These are phyloP conservation scores for Tricholoma sp. DNA, from an alignment of 768 basidiomycete species.

Conservation along the genomic window DNA sequence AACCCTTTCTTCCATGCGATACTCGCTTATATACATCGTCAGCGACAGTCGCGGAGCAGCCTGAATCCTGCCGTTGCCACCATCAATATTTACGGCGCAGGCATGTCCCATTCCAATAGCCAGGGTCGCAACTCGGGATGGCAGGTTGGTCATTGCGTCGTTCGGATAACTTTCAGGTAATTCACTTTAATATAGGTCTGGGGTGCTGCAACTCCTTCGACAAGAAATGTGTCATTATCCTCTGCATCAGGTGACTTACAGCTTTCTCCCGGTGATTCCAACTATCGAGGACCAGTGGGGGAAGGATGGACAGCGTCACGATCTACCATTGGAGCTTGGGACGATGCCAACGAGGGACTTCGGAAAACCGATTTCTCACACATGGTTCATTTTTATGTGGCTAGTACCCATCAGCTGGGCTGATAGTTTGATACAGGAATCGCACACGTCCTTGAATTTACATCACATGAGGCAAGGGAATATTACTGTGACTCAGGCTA, in stretches of 20 bases:
- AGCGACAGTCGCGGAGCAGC: conserved; percentile 43
- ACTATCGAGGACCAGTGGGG: conserved; percentile 40
- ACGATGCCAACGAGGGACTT: conserved; percentile 44
- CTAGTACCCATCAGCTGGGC: conserved; percentile 9
- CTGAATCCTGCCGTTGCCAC: conserved; percentile 32
- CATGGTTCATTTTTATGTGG: conserved; percentile 26
- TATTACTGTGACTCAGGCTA: conserved; percentile 30
- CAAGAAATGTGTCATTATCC: conserved; percentile 58
- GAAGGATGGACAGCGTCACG: conserved; percentile 52
- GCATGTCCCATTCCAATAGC: conserved; percentile 39
- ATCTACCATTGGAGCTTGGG: conserved; percentile 54
- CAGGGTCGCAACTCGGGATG: conserved; percentile 56
- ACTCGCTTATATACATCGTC: background rate
- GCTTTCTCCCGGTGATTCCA: conserved; percentile 38
- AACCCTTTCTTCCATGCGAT: background rate
- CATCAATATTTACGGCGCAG: conserved; percentile 48
- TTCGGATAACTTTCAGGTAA: conserved; percentile 1
- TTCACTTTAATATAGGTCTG: conserved; percentile 45
- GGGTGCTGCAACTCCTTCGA: conserved; percentile 44
- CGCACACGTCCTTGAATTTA: conserved; percentile 36
- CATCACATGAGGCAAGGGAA: conserved; percentile 46
- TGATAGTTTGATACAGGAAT: conserved; percentile 31
- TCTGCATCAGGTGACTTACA: conserved; percentile 52
- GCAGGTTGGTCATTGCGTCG: conserved; percentile 44
- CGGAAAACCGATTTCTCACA: conserved; percentile 46